phyloP scores from a whole-genome alignment of 2,329 filamentous ascomycete species.

The Clarireedia hainanense region DNA sequence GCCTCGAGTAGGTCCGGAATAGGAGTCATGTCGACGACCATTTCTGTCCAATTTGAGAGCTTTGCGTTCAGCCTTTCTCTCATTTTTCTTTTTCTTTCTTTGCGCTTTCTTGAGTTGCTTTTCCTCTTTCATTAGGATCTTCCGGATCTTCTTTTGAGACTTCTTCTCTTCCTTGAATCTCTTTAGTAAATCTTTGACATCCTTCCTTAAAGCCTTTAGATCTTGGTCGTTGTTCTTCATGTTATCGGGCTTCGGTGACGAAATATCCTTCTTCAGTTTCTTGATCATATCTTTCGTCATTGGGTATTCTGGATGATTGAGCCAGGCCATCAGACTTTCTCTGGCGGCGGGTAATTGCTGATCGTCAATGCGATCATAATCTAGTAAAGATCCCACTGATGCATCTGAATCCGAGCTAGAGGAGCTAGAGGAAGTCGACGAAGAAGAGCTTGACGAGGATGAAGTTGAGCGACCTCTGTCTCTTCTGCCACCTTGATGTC shows the following conservation, averaged over 20 bases:
- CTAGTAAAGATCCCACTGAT: constrained; percentile 46
- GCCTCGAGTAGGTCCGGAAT: neutral
- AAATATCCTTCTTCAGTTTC: constrained; percentile 37
- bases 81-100: neutral
- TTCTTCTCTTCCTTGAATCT: constrained; percentile 38
- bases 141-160: constrained; percentile 24
- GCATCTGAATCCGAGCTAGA: constrained; percentile 28
- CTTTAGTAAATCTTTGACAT: constrained; percentile 38
- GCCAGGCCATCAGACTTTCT: constrained; percentile 40
- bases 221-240: constrained; percentile 22
- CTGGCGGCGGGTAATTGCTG: constrained; percentile 41
- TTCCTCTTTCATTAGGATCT: constrained; percentile 15
- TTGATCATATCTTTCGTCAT: constrained; percentile 40
- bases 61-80: constrained; percentile 3
- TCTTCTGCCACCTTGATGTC: constrained; percentile 6
- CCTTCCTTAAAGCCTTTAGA: constrained; percentile 33
- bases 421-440: constrained; percentile 31
- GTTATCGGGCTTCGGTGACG: constrained; percentile 29
- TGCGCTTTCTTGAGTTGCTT: neutral
- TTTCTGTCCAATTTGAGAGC: constrained; percentile 17
- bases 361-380: constrained; percentile 42
- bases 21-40: constrained; percentile 18
- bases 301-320: constrained; percentile 40
- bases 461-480: constrained; percentile 13
- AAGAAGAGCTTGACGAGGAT: constrained; percentile 15